Base-by-base conservation (phyloP, 2,329 filamentous ascomycete species). In the Emmonsia crescens region DNA sequence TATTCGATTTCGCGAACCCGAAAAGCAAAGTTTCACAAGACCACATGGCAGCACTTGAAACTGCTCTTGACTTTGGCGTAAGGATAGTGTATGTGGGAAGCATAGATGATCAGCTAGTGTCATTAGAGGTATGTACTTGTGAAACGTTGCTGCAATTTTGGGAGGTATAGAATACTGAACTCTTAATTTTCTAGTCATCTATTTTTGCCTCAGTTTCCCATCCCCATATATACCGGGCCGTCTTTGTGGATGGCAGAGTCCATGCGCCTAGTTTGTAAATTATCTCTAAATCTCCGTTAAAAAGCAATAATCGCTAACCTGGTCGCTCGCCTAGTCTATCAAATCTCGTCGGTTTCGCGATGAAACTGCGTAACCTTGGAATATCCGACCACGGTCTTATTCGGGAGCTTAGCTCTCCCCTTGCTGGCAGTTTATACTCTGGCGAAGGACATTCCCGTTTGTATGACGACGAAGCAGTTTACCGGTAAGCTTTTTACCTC, bases 31-130 rank as follows among this genome's bases (percentile, higher is more conserved):
- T 96, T 14, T 93, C 91, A 0, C 87, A 88, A 69, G 85, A 89
- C 66, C 95, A 96, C 67, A 85, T 90, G 68, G 80, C 85, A 33
- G 85, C 91, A 0, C 77, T 97, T 2, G 85, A 88, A 69, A 83
- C 83, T 10, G 87, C 88, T 1, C 78, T 99, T 6, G 82, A 86
- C 19, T 88, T 90, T 68, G 91, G 92, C 14, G 89, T 89, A 16
- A 85, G 90, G 48, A 84, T 97, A 57, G 89, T 91, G 0, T 96
- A 92, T 72, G 82, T 96, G 63, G 93, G 93, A 60, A 96, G 92
- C 74, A 95, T 99, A 59, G 94, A 99, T 72, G 94, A 99, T 74
- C 94, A 99, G 74, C 80, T 99, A 2, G 92, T 99, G 16, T 93
- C 92, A 3, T 80, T 99, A 71, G 93, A 96, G 80, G 88, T 89